Percentiles rank a stretch among this genome's conserved stretches.
Conservation (phyloP, 495 filamentous ascomycete genomes). For the Tetracladium marchalianum region DNA sequence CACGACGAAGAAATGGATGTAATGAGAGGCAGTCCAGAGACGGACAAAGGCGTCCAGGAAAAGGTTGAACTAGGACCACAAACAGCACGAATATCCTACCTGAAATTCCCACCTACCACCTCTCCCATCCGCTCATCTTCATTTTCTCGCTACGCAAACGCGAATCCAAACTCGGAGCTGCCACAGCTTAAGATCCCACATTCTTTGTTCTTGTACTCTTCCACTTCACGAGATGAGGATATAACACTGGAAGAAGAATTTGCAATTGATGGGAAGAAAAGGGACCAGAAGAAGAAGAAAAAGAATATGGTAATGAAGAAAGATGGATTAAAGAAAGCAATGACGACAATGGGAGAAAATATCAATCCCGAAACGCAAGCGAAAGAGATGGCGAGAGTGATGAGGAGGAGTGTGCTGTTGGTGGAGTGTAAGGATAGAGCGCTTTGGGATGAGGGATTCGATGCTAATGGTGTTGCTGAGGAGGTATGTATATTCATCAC, state of each 20-base stretch:
- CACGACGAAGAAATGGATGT: not conserved
- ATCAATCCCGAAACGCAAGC: constrained; percentile 4
- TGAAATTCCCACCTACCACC: constrained; percentile 15
- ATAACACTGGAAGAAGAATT: not conserved
- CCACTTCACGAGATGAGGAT: not conserved
- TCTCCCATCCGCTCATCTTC: too few relatives aligned
- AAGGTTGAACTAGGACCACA: not conserved
- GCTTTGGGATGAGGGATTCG: constrained; percentile 10
- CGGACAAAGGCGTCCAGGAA: not conserved
- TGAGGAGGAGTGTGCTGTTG: constrained; percentile 14
- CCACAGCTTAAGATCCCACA: constrained; percentile 7
- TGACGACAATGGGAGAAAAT: not conserved
- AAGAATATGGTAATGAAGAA: not conserved
- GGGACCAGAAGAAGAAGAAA: not conserved
- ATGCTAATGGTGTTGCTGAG: constrained; percentile 6
- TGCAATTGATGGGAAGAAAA: not conserved
- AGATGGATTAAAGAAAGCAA: not conserved
- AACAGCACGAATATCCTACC: constrained; percentile 2
- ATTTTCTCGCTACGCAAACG: too few relatives aligned
- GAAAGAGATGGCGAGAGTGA: constrained; percentile 12
- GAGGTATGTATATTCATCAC: not conserved
- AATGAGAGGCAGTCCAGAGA: not conserved
- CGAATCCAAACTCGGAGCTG: constrained; percentile 4
- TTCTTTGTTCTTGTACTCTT: constrained; percentile 7
- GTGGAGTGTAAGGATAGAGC: constrained; percentile 14